Base-by-base conservation (phyloP, 371 early-diverging fungal species). In the Mortierella sp. region DNA sequence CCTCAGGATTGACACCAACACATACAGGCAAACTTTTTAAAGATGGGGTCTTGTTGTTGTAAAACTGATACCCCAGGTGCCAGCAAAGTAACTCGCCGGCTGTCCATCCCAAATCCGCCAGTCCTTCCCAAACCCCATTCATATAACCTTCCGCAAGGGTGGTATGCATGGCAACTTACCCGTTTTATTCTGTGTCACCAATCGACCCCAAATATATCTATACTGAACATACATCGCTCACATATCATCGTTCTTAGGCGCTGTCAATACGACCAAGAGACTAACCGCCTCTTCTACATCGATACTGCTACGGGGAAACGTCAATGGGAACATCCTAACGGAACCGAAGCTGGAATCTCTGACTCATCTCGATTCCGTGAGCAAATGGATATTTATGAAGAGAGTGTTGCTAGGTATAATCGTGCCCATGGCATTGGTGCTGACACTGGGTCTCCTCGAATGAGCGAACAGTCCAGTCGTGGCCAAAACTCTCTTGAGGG, bases 241-340 rank as follows among this genome's bases (percentile, higher is more conserved):
- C n/a, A 21, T 7, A 52, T 16, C 19, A 13, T 3, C 7, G 4
- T 36, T 36, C 36, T 10, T 60, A 76, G 76, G 76, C 6, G 65
- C 3, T 76, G 76, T 58, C 71, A 71, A 58, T 76, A 70, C 32
- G 76, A 76, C 50, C 36, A 58, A 13, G 58, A 70, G 32, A 67
- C 58, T 40, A 60, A 33, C n/a, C 76, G 63, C 3, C 67, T 76
- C 3, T 71, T 71, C 60, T 76, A 76, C 55, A 50, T 76, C 67
- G 69, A 76, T 59, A 58, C 55, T 5, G 52, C 63, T 19, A 67
- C 76, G 6, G 71, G 71, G n/a, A 36, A 52, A 24, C 50, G 71
- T 4, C 70, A 70, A 58, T 76, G 76, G 76, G 71, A 76, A 16
- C 76, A 76, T n/a, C 76, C 76, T 8, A 57, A 58, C 21, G 76